phyloP scores from a whole-genome alignment of 1,139 yeast genomes.

The Yamadazyma trypodendri region DNA sequence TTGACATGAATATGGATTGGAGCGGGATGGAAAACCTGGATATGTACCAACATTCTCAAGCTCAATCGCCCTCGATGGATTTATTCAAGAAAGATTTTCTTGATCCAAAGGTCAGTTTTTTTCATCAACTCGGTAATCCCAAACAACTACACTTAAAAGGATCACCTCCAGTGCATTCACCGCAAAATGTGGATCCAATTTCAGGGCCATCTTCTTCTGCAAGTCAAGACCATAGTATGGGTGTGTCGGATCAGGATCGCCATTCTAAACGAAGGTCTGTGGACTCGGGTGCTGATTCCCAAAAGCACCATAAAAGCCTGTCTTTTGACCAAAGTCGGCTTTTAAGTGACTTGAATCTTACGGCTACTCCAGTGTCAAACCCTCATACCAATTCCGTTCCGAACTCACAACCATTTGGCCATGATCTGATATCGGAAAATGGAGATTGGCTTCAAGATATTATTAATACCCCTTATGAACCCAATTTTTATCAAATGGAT shows the following conservation, averaged over 20 bases:
- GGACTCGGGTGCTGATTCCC: not conserved
- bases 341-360: not conserved
- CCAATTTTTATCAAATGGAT: slow-evolving; percentile 11
- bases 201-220: not conserved
- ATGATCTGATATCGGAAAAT: slow-evolving; percentile 18
- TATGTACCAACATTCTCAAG: slow-evolving; percentile 10
- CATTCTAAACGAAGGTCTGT: slow-evolving; percentile 6
- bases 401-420: slow-evolving; percentile 4
- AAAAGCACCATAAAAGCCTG: not conserved
- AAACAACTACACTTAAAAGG: slow-evolving; percentile 38
- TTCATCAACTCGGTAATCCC: slow-evolving; percentile 32
- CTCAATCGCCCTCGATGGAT: not conserved
- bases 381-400: not conserved
- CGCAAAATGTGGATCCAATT: not conserved
- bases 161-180: slow-evolving; percentile 26
- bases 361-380: not conserved
- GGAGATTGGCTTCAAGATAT: slow-evolving; percentile 71
- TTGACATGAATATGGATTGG: slow-evolving; percentile 40
- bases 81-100: slow-evolving; percentile 5
- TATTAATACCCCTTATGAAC: slow-evolving; percentile 59
- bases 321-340: not conserved
- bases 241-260: not conserved
- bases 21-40: slow-evolving; percentile 32
- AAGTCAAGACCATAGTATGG: slow-evolving; percentile 1
- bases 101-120: not conserved